These are phyloP conservation scores for Trifolium dubium DNA, from an alignment of 306 rosid genomes.

Conservation along the genomic window DNA sequence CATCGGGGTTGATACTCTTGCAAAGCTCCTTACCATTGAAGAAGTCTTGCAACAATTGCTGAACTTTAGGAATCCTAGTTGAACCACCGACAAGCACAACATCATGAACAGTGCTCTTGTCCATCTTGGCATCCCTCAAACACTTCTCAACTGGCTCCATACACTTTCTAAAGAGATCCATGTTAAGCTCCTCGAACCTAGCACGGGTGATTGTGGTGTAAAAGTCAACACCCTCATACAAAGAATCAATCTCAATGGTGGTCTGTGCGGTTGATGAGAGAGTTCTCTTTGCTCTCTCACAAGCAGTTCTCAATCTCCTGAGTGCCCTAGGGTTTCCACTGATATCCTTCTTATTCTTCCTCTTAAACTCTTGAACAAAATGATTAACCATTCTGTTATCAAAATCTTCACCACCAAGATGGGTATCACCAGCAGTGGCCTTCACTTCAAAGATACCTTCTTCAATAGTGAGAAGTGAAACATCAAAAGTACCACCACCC, in stretches of 20 bases:
- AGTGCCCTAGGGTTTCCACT: slow-evolving; percentile 75
- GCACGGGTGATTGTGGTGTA: slow-evolving; percentile 73
- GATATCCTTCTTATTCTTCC: slow-evolving; percentile 76
- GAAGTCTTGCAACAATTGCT: slow-evolving; percentile 76
- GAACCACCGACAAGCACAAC: slow-evolving; percentile 88
- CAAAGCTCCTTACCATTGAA: slow-evolving; percentile 80
- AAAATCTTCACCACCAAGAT: slow-evolving; percentile 87
- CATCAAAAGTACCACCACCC: slow-evolving; percentile 71
- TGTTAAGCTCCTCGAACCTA: slow-evolving; percentile 79
- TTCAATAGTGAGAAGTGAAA: slow-evolving; percentile 73
- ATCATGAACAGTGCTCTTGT: slow-evolving; percentile 71
- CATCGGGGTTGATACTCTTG: slow-evolving; percentile 78
- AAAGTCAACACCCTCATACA: slow-evolving; percentile 77
- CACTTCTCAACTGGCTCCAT: slow-evolving; percentile 88
- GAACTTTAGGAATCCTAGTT: slow-evolving; percentile 79
- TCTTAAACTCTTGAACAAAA: slow-evolving; percentile 80
- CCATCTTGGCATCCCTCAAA: slow-evolving; percentile 79
- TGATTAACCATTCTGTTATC: slow-evolving; percentile 81
- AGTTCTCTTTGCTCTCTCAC: slow-evolving; percentile 86
- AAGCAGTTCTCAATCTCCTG: slow-evolving; percentile 69
- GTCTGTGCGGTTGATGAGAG: slow-evolving; percentile 82
- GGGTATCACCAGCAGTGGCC: slow-evolving; percentile 83
- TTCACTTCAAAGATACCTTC: slow-evolving; percentile 77
- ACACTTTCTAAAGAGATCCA: slow-evolving; percentile 77
- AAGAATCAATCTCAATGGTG: slow-evolving; percentile 76